Conservation (phyloP, 306 rosid genomes). For the Aeschynomene evenia region DNA sequence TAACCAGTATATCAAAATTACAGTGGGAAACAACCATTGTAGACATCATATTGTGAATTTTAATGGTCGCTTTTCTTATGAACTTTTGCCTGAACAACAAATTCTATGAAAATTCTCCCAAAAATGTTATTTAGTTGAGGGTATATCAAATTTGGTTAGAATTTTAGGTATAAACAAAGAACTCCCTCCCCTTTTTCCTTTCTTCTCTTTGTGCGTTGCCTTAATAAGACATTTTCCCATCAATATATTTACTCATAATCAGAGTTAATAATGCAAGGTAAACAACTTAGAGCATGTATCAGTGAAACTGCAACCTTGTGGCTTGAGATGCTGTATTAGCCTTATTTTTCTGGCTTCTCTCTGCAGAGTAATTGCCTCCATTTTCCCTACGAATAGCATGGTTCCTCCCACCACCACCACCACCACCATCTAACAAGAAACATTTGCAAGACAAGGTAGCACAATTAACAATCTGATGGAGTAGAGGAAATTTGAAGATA, state of each 20-base stretch:
- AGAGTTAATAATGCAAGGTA: background rate
- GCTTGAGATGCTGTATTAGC: slow-evolving; percentile 37
- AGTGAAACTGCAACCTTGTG: slow-evolving; percentile 44
- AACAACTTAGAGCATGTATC: background rate
- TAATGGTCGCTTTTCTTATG: background rate
- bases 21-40: background rate
- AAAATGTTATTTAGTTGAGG: background rate
- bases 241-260: slow-evolving; percentile 10
- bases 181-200: no score
- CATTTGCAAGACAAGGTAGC: slow-evolving; percentile 22
- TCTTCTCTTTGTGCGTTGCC: background rate
- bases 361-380: slow-evolving; percentile 47
- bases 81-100: background rate
- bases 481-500: background rate
- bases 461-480: background rate
- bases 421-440: slow-evolving; percentile 48
- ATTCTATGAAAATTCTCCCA: background rate
- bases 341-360: slow-evolving; percentile 50
- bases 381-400: slow-evolving; percentile 51
- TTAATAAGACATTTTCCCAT: slow-evolving; percentile 15
- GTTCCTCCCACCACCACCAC: slow-evolving; percentile 50
- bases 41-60: background rate
- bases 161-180: background rate
- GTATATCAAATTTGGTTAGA: slow-evolving; percentile 15
- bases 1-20: background rate